Percentiles rank a stretch among this genome's conserved stretches.
Evolutionary conservation across 139 green algal genomes (phyloP).

Genomic region (Tetradesmus lagerheimii): DNA sequence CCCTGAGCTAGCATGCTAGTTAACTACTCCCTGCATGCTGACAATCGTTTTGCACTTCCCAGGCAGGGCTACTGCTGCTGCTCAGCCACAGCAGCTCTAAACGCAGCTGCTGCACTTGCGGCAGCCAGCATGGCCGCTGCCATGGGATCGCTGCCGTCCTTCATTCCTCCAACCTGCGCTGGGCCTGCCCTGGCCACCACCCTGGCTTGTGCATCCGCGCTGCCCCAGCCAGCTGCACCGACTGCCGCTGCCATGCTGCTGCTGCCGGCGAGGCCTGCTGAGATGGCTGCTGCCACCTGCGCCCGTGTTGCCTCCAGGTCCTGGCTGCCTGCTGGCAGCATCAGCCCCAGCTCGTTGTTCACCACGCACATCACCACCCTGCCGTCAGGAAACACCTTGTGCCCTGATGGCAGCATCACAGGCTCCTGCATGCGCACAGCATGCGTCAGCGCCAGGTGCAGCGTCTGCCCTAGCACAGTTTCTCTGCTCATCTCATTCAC

Average conservation of each 20-base stretch:
- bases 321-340: background rate
- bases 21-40: background rate
- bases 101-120: background rate
- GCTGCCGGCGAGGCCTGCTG: background rate
- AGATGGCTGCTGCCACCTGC: background rate
- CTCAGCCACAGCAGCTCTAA: background rate
- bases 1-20: background rate
- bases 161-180: background rate
- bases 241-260: background rate
- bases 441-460: background rate
- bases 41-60: too few relatives aligned
- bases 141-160: background rate
- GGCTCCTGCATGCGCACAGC: constrained; percentile 27
- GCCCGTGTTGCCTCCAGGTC: background rate
- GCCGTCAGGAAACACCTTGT: constrained; percentile 34
- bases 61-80: background rate
- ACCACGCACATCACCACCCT: constrained; percentile 3
- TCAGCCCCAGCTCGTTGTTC: background rate
- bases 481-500: background rate
- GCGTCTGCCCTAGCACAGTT: background rate
- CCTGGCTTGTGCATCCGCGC: background rate
- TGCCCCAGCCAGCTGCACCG: background rate
- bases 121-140: background rate
- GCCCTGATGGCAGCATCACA: constrained; percentile 8
- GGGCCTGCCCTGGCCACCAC: background rate